Percentiles rank a stretch among this genome's conserved stretches.
Conservation (phyloP, 495 filamentous ascomycete genomes). For the Penicillium paradoxum region DNA sequence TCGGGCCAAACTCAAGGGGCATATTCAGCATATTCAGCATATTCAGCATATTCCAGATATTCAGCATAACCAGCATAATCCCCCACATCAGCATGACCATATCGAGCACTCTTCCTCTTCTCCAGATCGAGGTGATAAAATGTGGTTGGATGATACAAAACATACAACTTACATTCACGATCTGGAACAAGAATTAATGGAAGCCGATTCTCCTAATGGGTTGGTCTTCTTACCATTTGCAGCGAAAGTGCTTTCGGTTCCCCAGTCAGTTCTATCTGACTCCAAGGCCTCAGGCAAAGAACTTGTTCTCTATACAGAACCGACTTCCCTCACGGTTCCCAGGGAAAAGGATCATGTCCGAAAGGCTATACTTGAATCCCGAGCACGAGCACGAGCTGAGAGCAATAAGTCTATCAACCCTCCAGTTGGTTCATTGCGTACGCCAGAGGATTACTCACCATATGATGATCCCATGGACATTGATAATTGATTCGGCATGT, state of each 20-base stretch:
- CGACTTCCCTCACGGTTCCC: slow-evolving; percentile 68
- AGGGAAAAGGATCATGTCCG: slow-evolving; percentile 72
- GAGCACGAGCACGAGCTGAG: slow-evolving; percentile 50
- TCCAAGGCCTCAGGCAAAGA: slow-evolving; percentile 47
- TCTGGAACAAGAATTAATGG: slow-evolving; percentile 79
- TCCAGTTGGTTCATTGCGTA: background rate
- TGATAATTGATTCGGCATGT: background rate
- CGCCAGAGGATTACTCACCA: background rate
- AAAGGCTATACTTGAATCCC: slow-evolving; percentile 79
- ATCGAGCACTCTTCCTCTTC: background rate
- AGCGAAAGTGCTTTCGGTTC: slow-evolving; percentile 69
- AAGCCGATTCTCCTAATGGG: slow-evolving; percentile 48
- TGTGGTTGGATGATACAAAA: slow-evolving; percentile 86
- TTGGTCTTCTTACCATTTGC: slow-evolving; percentile 79
- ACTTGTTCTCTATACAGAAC: slow-evolving; percentile 75
- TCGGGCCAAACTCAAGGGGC: slow-evolving; percentile 24
- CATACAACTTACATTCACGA: slow-evolving; percentile 86
- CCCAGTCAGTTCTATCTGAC: slow-evolving; percentile 55
- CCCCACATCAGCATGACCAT: slow-evolving; percentile 15
- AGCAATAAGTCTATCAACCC: background rate
- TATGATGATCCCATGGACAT: slow-evolving; percentile 15
- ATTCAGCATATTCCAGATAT: slow-evolving; percentile 24
- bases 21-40: background rate
- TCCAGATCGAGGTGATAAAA: slow-evolving; percentile 44
- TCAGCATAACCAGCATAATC: slow-evolving; percentile 1